Evolutionary conservation across 2,329 filamentous ascomycete genomes (phyloP), one percentile per base, ranked within the genome.

Genomic region (Apiospora marii): DNA sequence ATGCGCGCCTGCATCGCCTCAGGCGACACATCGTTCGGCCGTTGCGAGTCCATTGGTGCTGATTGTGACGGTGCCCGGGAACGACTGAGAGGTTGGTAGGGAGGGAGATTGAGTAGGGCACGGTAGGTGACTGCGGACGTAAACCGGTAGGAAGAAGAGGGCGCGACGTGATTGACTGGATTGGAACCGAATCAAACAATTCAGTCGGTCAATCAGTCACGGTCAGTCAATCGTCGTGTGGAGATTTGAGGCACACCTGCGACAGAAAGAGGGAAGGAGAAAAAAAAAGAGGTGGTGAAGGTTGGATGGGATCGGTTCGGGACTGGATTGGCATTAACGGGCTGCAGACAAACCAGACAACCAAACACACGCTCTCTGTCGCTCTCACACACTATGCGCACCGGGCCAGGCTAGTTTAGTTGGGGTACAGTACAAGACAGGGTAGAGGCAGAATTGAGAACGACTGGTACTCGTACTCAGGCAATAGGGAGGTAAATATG

Each of bases 1-100:
- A 96, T 96, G 85, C 93, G 93, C 86, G 95, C 93, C 89, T 98
- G 96, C 91, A 98, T 97, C 84, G 90, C 89, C 86, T 92, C 90
- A 77, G 90, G 90, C 81, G 90, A 92, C 79, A 92, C 89, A 82
- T 92, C 90, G 84, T 86, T 90, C 79, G 85, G 82, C 82, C 87
- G 85, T 83, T 88, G 86, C 75, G 84, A 84, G 79, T 90, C 89
- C 89, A 91, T 91, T 78, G 81, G 22, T 19, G 67, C 14, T 64
- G 58, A 24, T 41, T 64, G 58, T 64, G 58, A 64, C 34, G 22
- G 34, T 64, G 58, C 19, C 58, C 58, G 58, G 58, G 30, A 64
- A 64, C 58, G 58, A 64, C 58, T 85, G 74, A 44, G 53, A 48
- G 41, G 34, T 22, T 14, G 58, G n/a, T 37, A 24, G 44, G 24